Conservation (phyloP, 805 yeast genomes). For the Saccharomycopsis amapae region DNA sequence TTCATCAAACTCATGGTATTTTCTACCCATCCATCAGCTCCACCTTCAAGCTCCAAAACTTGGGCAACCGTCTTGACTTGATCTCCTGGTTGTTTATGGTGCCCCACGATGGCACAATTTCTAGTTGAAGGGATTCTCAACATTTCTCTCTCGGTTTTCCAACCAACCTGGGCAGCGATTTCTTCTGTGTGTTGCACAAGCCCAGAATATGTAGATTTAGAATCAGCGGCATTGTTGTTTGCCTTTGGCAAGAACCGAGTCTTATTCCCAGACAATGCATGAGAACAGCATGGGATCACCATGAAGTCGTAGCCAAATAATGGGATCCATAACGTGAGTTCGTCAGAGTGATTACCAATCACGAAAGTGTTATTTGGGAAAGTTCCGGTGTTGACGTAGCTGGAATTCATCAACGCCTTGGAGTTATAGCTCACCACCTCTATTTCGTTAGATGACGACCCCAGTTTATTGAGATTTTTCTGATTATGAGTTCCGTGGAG, state of each 20-base stretch:
- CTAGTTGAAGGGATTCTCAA: slow-evolving; percentile 90
- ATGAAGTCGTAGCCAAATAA: slow-evolving; percentile 77
- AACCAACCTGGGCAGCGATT: slow-evolving; percentile 61
- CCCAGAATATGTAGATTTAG: slow-evolving; percentile 71
- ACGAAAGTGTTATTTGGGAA: slow-evolving; percentile 68
- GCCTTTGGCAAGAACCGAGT: slow-evolving; percentile 50
- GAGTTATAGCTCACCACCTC: slow-evolving; percentile 40
- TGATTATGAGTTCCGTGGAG: slow-evolving; percentile 15
- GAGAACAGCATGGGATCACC: slow-evolving; percentile 95
- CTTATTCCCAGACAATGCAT: slow-evolving; percentile 71
- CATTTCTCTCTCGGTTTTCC: slow-evolving; percentile 82
- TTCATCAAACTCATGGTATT: slow-evolving; percentile 66
- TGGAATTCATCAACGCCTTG: slow-evolving; percentile 41
- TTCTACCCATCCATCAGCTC: slow-evolving; percentile 87
- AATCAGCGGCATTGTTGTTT: slow-evolving; percentile 21
- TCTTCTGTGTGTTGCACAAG: slow-evolving; percentile 79
- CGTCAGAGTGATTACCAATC: slow-evolving; percentile 94
- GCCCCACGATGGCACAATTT: slow-evolving; percentile 83
- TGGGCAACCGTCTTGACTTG: slow-evolving; percentile 39
- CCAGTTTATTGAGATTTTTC: slow-evolving; percentile 1
- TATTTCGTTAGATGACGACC: not conserved
- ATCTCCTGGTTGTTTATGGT: slow-evolving; percentile 31
- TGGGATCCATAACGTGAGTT: slow-evolving; percentile 93
- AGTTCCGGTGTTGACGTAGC: slow-evolving; percentile 46
- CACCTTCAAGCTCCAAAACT: slow-evolving; percentile 70